phyloP scores from a whole-genome alignment of 768 basidiomycete genomes.

The Amanita thiersii region DNA sequence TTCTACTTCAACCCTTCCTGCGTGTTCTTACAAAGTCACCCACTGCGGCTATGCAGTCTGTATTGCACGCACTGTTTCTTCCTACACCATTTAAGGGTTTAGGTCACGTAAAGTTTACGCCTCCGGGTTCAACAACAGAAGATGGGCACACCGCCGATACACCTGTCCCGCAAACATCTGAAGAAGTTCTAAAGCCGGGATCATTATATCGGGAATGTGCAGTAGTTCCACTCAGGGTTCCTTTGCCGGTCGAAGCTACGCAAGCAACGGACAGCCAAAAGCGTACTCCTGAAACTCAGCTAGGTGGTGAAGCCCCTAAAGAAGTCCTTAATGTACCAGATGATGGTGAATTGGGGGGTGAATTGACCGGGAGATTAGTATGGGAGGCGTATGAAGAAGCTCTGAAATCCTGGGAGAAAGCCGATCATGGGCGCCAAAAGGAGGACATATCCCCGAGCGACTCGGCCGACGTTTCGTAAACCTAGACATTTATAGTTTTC shows the following conservation, averaged over 20 bases:
- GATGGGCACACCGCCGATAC: no score
- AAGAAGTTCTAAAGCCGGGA: conserved; percentile 73
- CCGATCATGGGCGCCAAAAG: no score
- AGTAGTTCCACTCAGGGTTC: conserved; percentile 41
- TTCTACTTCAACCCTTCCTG: conserved; percentile 58
- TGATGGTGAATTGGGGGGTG: conserved; percentile 68
- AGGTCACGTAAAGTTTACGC: conserved; percentile 7
- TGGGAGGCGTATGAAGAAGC: conserved; percentile 73
- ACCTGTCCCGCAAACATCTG: no score
- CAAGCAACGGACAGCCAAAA: conserved; percentile 1
- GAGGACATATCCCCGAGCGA: no score
- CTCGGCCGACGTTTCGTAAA: no score
- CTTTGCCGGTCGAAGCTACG: conserved; percentile 11
- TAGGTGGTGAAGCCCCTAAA: conserved; percentile 18
- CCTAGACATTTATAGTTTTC: no score
- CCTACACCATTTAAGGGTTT: conserved; percentile 69
- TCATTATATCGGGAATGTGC: conserved; percentile 74
- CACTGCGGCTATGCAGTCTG: conserved; percentile 52
- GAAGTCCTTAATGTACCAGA: conserved; percentile 35
- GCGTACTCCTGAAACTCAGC: conserved; percentile 16
- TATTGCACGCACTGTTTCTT: conserved; percentile 78
- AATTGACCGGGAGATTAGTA: conserved; percentile 54
- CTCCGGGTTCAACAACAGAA: no score
- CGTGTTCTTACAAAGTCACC: conserved; percentile 66
- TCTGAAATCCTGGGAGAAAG: conserved; percentile 59